Evolutionary conservation across 1,284 basidiomycete species (phyloP).

Genomic region (Bondarzewia mesenterica): DNA sequence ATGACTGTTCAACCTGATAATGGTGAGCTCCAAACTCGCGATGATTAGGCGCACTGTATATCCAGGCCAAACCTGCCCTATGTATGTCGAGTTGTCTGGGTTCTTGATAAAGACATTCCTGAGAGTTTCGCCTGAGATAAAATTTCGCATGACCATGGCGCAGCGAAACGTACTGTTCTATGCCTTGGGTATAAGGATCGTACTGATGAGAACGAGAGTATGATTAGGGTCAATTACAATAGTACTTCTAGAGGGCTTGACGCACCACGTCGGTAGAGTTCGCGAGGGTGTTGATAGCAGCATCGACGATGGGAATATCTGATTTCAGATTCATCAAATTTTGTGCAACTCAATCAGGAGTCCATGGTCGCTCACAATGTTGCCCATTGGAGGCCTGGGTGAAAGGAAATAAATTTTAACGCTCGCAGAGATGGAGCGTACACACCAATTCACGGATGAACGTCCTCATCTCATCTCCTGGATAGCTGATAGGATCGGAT

Average conservation of each 20-base stretch:
- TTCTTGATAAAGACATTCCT: constrained; percentile 62
- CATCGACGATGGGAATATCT: constrained; percentile 40
- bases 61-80: constrained; percentile 61
- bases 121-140: not conserved
- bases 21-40: not conserved
- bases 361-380: constrained; percentile 25
- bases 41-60: constrained; percentile 28
- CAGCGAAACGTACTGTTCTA: constrained; percentile 24
- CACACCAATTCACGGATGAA: constrained; percentile 57
- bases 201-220: constrained; percentile 25
- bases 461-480: constrained; percentile 45
- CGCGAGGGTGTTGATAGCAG: constrained; percentile 24
- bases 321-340: no score
- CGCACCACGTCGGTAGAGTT: constrained; percentile 35
- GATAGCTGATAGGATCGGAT: constrained; percentile 56
- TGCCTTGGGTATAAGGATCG: constrained; percentile 35
- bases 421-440: constrained; percentile 4
- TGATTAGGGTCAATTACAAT: not conserved
- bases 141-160: not conserved
- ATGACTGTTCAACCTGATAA: not conserved
- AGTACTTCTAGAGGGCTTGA: constrained; percentile 2
- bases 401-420: no score
- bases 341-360: no score
- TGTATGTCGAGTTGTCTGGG: constrained; percentile 55
- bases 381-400: constrained; percentile 26